Percentiles rank a stretch among this genome's conserved stretches.
Evolutionary conservation across 768 basidiomycete species (phyloP).

Genomic region (Rickenella mellea): DNA sequence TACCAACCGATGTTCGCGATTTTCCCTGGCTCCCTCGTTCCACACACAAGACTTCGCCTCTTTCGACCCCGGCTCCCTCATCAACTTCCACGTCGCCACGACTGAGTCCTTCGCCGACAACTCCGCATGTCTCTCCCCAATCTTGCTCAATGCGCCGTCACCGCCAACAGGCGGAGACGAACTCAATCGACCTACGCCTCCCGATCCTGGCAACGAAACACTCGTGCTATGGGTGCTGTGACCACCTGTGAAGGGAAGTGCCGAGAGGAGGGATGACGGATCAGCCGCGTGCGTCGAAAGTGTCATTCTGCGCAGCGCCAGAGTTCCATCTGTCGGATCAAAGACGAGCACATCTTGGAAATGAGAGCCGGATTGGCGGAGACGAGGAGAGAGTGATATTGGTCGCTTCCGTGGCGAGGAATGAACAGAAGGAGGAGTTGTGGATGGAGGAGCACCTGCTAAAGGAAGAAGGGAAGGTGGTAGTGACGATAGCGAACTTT

Average conservation of each 20-base stretch:
- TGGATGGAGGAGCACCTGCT: conserved; percentile 15
- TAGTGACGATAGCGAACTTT: conserved; percentile 24
- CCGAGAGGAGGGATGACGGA: conserved; percentile 12
- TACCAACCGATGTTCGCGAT: no score
- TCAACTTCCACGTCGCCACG: conserved; percentile 61
- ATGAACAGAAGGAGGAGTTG: conserved; percentile 18
- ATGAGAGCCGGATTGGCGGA: conserved; percentile 26
- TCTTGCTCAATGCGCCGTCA: conserved; percentile 24
- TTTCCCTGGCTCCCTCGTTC: background rate
- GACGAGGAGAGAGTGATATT: conserved; percentile 16
- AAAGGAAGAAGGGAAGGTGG: conserved; percentile 18
- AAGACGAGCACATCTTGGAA: conserved; percentile 64
- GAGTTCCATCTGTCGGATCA: conserved; percentile 44
- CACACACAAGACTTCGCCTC: conserved; percentile 30
- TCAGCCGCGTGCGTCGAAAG: conserved; percentile 21
- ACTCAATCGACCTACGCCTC: conserved; percentile 30
- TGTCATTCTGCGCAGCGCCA: conserved; percentile 46
- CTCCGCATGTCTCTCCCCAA: conserved; percentile 25
- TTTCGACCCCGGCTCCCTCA: conserved; percentile 39
- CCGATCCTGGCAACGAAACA: conserved; percentile 49
- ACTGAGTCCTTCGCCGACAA: conserved; percentile 27
- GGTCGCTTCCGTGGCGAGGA: conserved; percentile 18
- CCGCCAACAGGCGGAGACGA: conserved; percentile 16
- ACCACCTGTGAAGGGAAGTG: conserved; percentile 23
- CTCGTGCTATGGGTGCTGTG: no score